Evolutionary conservation across 2,329 filamentous ascomycete genomes (phyloP).

Genomic region (Curvularia hawaiiensis): DNA sequence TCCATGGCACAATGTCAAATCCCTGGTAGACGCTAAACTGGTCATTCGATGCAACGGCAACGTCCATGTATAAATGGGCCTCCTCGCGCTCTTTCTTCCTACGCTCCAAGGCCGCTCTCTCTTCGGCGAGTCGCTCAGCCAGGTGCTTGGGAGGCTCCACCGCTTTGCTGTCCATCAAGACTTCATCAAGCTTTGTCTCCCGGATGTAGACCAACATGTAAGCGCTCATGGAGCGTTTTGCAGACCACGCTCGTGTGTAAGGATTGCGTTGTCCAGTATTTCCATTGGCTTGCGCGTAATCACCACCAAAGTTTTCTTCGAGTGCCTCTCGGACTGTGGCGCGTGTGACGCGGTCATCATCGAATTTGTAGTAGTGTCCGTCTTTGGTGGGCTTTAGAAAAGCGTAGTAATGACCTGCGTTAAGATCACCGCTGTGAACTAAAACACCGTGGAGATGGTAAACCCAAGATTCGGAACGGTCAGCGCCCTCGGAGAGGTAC

Average conservation of each 20-base stretch:
- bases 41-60: slow-evolving; percentile 79
- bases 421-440: slow-evolving; percentile 94
- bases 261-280: slow-evolving; percentile 64
- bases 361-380: slow-evolving; percentile 94
- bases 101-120: slow-evolving; percentile 75
- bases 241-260: slow-evolving; percentile 67
- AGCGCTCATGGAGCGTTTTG: slow-evolving; percentile 78
- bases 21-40: slow-evolving; percentile 82
- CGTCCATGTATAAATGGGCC: slow-evolving; percentile 87
- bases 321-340: slow-evolving; percentile 89
- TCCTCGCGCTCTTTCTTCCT: slow-evolving; percentile 89
- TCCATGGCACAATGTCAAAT: slow-evolving; percentile 73
- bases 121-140: slow-evolving; percentile 78
- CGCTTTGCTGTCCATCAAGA: slow-evolving; percentile 76
- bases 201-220: slow-evolving; percentile 99
- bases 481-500: slow-evolving; percentile 84
- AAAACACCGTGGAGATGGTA: slow-evolving; percentile 95
- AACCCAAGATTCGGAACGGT: slow-evolving; percentile 84
- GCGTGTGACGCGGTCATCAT: slow-evolving; percentile 96
- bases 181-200: slow-evolving; percentile 80
- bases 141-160: slow-evolving; percentile 83
- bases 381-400: slow-evolving; percentile 91
- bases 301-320: slow-evolving; percentile 96
- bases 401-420: slow-evolving; percentile 97
- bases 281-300: slow-evolving; percentile 69